These are phyloP conservation scores for Lipomyces starkeyi DNA, from an alignment of 805 yeast species.

Conservation along the genomic window DNA sequence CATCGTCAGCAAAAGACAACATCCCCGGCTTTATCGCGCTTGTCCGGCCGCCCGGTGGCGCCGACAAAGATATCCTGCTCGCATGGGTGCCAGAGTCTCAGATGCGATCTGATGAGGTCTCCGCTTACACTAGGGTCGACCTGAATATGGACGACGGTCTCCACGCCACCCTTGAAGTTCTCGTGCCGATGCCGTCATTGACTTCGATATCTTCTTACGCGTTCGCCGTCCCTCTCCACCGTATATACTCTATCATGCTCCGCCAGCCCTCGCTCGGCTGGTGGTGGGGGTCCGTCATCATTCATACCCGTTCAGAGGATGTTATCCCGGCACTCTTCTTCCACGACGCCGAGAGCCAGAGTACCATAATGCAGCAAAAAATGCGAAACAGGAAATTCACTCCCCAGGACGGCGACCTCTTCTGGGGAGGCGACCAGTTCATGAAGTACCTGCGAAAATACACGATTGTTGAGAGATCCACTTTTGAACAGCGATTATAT, in stretches of 20 bases:
- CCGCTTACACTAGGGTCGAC: slow-evolving; percentile 58
- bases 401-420: slow-evolving; percentile 56
- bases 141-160: slow-evolving; percentile 45
- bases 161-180: slow-evolving; percentile 40
- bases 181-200: slow-evolving; percentile 59
- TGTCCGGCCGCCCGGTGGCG: slow-evolving; percentile 57
- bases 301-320: slow-evolving; percentile 66
- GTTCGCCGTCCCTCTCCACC: slow-evolving; percentile 65
- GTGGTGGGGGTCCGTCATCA: slow-evolving; percentile 88
- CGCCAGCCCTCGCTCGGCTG: slow-evolving; percentile 84
- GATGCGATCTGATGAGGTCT: slow-evolving; percentile 55
- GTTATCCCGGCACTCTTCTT: slow-evolving; percentile 85
- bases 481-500: slow-evolving; percentile 72
- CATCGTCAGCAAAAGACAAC: slow-evolving; percentile 73
- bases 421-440: slow-evolving; percentile 93
- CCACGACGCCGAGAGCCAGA: slow-evolving; percentile 86
- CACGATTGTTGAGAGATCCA: slow-evolving; percentile 69
- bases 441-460: slow-evolving; percentile 58
- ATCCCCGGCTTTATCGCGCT: slow-evolving; percentile 77
- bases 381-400: slow-evolving; percentile 69
- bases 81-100: slow-evolving; percentile 67
- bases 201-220: slow-evolving; percentile 67
- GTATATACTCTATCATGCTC: slow-evolving; percentile 78
- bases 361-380: slow-evolving; percentile 68
- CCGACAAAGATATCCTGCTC: slow-evolving; percentile 60